These are phyloP conservation scores for Paraphaeosphaeria minitans DNA, from an alignment of 2,329 filamentous ascomycete genomes.

Conservation along the genomic window DNA sequence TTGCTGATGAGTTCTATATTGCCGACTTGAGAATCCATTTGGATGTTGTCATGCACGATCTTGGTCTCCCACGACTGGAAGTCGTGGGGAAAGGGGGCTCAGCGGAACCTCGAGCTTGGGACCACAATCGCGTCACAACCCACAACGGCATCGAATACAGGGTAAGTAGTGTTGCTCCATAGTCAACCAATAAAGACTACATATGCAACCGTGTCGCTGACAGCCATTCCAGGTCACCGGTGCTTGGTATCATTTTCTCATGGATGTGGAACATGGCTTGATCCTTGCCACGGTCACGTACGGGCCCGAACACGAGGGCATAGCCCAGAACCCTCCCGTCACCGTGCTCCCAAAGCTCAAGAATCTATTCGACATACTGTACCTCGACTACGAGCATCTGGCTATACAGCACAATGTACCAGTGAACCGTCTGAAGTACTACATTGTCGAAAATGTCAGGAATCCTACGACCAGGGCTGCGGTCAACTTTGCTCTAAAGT, in stretches of 20 bases:
- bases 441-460: neutral
- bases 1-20: too few species aligned
- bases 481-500: neutral
- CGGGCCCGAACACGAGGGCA: conserved; percentile 3
- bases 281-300: conserved; percentile 3
- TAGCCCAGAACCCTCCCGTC: neutral
- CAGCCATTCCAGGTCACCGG: neutral
- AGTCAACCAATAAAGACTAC: neutral
- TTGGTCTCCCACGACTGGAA: neutral
- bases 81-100: neutral
- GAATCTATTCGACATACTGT: conserved; percentile 12
- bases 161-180: neutral
- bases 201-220: neutral
- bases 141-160: neutral
- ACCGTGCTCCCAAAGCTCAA: conserved; percentile 11
- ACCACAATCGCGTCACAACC: neutral
- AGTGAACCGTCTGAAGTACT: neutral
- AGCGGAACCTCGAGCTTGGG: neutral
- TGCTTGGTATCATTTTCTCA: neutral
- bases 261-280: conserved; percentile 12
- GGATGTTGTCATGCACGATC: neutral
- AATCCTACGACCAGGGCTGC: neutral
- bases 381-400: conserved; percentile 7
- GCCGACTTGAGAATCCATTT: neutral
- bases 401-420: neutral